phyloP scores from a whole-genome alignment of 1,284 basidiomycete species.

The Cutaneotrichosporon sp. region DNA sequence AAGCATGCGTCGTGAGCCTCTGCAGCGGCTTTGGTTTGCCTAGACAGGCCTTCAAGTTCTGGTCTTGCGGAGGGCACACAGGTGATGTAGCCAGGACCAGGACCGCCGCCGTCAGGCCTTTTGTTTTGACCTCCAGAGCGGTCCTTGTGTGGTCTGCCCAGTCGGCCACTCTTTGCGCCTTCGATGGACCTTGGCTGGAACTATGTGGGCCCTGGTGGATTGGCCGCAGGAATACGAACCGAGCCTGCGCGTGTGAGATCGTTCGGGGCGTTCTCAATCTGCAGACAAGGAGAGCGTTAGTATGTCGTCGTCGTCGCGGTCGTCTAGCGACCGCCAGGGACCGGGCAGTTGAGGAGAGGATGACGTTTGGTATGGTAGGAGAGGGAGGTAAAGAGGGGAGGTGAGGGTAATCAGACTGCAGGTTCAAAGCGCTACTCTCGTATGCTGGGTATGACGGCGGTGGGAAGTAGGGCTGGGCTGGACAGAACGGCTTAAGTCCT shows the following conservation, averaged over 20 bases:
- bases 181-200: too few species aligned
- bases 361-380: too few species aligned
- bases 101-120: neutral
- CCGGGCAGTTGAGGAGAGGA: neutral
- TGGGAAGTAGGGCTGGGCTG: neutral
- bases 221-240: neutral
- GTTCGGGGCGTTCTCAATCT: neutral
- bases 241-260: neutral
- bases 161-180: neutral
- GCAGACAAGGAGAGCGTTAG: neutral
- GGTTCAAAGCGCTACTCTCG: too few species aligned
- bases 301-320: conserved; percentile 3
- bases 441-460: too few species aligned
- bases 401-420: too few species aligned
- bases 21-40: too few species aligned
- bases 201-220: too few species aligned
- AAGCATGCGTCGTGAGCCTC: neutral
- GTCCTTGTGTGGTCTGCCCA: too few species aligned
- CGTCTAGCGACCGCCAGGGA: conserved; percentile 4
- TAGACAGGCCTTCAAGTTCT: too few species aligned
- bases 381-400: too few species aligned
- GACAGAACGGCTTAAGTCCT: neutral
- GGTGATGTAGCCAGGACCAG: neutral
- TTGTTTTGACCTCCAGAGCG: neutral
- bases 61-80: neutral